Base-by-base conservation (phyloP, 352 stramenopile species). In the Phytophthora sojae region DNA sequence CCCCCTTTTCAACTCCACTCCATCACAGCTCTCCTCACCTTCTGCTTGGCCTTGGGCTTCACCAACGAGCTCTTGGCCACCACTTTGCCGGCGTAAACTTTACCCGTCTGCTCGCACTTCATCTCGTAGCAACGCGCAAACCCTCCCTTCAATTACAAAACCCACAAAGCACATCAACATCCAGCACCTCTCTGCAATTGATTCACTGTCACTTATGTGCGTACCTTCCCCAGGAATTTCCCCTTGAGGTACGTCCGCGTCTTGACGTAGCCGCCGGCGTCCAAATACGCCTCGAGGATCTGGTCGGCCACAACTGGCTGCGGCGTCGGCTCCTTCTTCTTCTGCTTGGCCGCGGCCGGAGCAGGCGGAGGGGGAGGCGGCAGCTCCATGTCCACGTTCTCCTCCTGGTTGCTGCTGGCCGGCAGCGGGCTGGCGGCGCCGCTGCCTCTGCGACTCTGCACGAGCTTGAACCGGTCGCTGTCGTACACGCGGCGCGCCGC, bases 111-210 rank as follows among this genome's bases (percentile, higher is more conserved):
- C 49, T 99, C 76, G 57, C 93, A 97, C 47, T 91, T 98, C 44
- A 98, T 91, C 73, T 98, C 85, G 79, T 99, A 99, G 55, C 98
- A 98, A 39, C 97, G 97, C 21, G 98, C 98, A 79, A 99, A 99
- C 5, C 98, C 98, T 62, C 98, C 98, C 89, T 97, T 56, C 63
- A 17, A 2, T 3, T 5, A 44, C 37, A 49, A 8, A 6, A 19
- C 39, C 32, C 32, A 9, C 4, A 15, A 44, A 44, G 0, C 35
- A 14, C 17, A 5, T 44, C 35, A 44, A 12, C 35, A 44, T 11
- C 12, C 35, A 44, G 15, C 29, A 44, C 35, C 35, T 15, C 35
- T 44, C 35, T 32, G 4, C 35, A 44, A 11, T 44, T 17, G 5
- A 44, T 12, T 44, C 12, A 6, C 35, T 17, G 12, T 44, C 35